Percentiles rank a stretch among this genome's conserved stretches.
Evolutionary conservation across 2,329 filamentous ascomycete species (phyloP).

Genomic region (Ascochyta clinopodiicola): DNA sequence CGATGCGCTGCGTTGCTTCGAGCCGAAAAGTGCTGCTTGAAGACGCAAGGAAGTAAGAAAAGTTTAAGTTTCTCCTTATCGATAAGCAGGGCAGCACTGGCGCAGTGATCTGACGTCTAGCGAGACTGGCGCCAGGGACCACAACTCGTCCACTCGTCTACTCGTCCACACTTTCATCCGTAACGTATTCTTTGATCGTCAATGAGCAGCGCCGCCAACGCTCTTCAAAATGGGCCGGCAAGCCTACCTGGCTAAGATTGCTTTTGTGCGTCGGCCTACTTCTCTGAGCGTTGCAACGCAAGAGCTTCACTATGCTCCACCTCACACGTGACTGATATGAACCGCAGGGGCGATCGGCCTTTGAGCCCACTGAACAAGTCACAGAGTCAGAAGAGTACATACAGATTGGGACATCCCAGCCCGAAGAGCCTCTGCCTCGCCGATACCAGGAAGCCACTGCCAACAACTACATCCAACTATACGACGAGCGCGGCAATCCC

Average conservation of each 20-base stretch:
- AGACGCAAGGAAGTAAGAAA: conserved; percentile 31
- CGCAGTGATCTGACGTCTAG: conserved; percentile 7
- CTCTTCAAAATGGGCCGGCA: conserved; percentile 42
- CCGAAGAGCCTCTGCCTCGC: conserved; percentile 27
- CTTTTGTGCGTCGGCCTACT: conserved; percentile 36
- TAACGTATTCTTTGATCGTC: neutral
- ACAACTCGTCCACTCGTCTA: conserved; percentile 7
- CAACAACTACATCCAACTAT: conserved; percentile 48
- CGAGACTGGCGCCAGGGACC: neutral
- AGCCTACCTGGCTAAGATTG: conserved; percentile 48
- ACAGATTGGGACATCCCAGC: conserved; percentile 34
- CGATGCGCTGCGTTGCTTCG: conserved; percentile 15
- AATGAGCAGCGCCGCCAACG: neutral
- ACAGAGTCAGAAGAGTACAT: conserved; percentile 35
- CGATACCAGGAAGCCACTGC: conserved; percentile 30
- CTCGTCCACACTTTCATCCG: neutral
- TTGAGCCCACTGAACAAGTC: conserved; percentile 41
- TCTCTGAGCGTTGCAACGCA: neutral
- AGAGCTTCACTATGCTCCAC: neutral
- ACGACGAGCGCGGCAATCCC: conserved; percentile 54
- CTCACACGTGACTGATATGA: conserved; percentile 23
- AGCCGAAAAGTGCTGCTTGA: conserved; percentile 12
- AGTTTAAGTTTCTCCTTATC: conserved; percentile 44
- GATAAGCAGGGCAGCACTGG: conserved; percentile 29
- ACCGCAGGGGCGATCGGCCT: conserved; percentile 50